These are phyloP conservation scores for Cryptococcus sp. DNA, from an alignment of 1,284 basidiomycete species.

Conservation along the genomic window DNA sequence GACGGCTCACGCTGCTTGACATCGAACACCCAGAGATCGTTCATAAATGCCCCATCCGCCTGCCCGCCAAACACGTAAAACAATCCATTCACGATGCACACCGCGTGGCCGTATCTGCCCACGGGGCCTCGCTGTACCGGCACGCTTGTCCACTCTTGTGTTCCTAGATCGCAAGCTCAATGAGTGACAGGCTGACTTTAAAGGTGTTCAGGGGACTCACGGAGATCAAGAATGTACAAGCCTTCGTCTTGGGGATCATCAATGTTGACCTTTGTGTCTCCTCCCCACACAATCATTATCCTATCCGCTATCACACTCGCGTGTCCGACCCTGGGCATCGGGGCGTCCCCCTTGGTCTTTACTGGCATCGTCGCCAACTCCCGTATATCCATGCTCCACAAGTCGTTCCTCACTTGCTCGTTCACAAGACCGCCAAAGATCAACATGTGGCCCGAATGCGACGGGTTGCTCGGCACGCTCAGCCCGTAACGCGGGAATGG, in stretches of 20 bases:
- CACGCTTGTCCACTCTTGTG: slow-evolving; percentile 87
- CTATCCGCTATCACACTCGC: slow-evolving; percentile 92
- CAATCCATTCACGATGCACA: slow-evolving; percentile 84
- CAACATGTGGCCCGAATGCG: slow-evolving; percentile 81
- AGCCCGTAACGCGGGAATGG: slow-evolving; percentile 98
- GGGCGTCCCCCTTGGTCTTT: slow-evolving; percentile 85
- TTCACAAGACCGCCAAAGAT: slow-evolving; percentile 95
- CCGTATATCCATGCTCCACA: slow-evolving; percentile 82
- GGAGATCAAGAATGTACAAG: slow-evolving; percentile 91
- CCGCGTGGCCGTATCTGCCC: slow-evolving; percentile 94
- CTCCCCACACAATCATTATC: slow-evolving; percentile 97
- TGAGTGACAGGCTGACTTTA: not conserved
- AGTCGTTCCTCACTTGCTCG: slow-evolving; percentile 87
- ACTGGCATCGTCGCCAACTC: slow-evolving; percentile 73
- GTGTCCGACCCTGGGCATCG: slow-evolving; percentile 89
- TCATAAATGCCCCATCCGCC: slow-evolving; percentile 91
- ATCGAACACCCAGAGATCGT: slow-evolving; percentile 96
- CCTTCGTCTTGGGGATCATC: slow-evolving; percentile 87
- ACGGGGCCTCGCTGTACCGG: slow-evolving; percentile 71
- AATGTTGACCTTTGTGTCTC: slow-evolving; percentile 77
- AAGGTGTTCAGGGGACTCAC: slow-evolving; percentile 54
- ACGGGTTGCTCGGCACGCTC: slow-evolving; percentile 81
- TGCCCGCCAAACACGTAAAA: slow-evolving; percentile 98
- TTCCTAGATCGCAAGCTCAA: slow-evolving; percentile 55
- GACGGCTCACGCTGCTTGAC: slow-evolving; percentile 74